Conservation (phyloP, 176 grass and related monocot species). For the Poa pratensis region DNA sequence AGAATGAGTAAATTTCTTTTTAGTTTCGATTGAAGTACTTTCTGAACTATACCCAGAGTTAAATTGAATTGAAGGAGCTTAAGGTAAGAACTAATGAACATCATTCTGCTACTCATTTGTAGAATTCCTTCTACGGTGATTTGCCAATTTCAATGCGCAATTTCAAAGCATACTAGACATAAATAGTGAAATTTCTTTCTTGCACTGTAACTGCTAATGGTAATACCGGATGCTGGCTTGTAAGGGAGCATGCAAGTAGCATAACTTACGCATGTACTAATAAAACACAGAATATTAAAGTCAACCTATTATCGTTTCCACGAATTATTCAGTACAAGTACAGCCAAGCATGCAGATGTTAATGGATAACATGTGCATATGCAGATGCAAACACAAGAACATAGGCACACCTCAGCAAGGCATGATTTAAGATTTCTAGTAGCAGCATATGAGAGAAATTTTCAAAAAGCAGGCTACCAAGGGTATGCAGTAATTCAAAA, state of each 20-base stretch:
- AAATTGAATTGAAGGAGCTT: conserved; percentile 12
- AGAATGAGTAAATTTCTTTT: not conserved
- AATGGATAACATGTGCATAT: conserved; percentile 3
- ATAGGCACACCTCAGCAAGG: not conserved
- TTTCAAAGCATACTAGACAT: conserved; percentile 17
- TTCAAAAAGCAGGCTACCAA: not conserved
- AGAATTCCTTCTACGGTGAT: conserved; percentile 10
- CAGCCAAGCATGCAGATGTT: conserved; percentile 17
- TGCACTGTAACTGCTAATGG: conserved; percentile 11
- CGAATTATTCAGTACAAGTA: conserved; percentile 27
- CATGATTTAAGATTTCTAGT: conserved; percentile 11
- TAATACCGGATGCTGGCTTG: conserved; percentile 19
- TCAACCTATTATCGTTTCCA: conserved; percentile 1
- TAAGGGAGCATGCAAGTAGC: not conserved
- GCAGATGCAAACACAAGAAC: conserved; percentile 25
- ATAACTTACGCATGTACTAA: not conserved
- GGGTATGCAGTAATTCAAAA: not conserved
- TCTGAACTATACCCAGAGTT: not conserved
- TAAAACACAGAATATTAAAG: conserved; percentile 14
- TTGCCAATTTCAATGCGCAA: conserved; percentile 15
- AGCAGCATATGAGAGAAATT: conserved; percentile 12
- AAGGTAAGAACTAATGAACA: not conserved
- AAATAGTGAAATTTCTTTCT: conserved; percentile 7
- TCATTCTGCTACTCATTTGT: not conserved
- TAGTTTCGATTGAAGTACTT: conserved; percentile 14